These are phyloP conservation scores for Sporothrix sp. DNA, from an alignment of 2,329 filamentous ascomycete genomes.

Conservation along the genomic window DNA sequence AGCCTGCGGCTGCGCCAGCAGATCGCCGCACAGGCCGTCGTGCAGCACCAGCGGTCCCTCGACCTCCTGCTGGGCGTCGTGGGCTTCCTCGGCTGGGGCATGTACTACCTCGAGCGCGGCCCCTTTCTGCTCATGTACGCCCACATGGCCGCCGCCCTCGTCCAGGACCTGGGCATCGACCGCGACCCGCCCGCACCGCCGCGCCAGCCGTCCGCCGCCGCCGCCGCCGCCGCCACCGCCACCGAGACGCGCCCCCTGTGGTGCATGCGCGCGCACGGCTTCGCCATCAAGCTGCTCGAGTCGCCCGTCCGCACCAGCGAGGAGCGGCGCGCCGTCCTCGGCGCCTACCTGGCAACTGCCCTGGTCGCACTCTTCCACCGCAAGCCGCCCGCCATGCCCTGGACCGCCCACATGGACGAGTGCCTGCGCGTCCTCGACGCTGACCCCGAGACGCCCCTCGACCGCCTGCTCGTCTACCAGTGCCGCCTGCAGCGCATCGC, in stretches of 20 bases:
- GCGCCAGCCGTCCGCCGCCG: neutral
- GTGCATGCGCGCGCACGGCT: conserved; percentile 4
- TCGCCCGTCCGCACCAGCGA: conserved; percentile 5
- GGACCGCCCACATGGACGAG: conserved; percentile 50
- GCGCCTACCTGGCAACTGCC: conserved; percentile 5
- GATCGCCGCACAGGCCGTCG: conserved; percentile 29
- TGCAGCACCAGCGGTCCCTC: conserved; percentile 36
- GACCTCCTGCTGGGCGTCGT: conserved; percentile 42
- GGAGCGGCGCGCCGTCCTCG: conserved; percentile 8
- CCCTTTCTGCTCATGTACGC: conserved; percentile 14
- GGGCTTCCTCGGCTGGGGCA: conserved; percentile 21
- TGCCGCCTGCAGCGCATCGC: conserved; percentile 11
- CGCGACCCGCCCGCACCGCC: neutral
- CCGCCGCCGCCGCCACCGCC: neutral
- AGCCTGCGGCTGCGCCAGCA: neutral
- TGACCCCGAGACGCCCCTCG: conserved; percentile 6
- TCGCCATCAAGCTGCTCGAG: conserved; percentile 8
- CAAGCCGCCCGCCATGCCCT: conserved; percentile 41
- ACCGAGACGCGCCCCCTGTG: neutral
- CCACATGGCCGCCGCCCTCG: conserved; percentile 9
- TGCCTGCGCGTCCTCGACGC: conserved; percentile 35
- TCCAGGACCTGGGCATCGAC: conserved; percentile 13
- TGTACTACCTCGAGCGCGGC: conserved; percentile 9
- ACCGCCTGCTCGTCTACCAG: conserved; percentile 10
- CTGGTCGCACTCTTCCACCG: conserved; percentile 9